Evolutionary conservation across 495 filamentous ascomycete genomes (phyloP), one percentile per base, ranked within the genome.

Genomic region (Lepraria neglecta): DNA sequence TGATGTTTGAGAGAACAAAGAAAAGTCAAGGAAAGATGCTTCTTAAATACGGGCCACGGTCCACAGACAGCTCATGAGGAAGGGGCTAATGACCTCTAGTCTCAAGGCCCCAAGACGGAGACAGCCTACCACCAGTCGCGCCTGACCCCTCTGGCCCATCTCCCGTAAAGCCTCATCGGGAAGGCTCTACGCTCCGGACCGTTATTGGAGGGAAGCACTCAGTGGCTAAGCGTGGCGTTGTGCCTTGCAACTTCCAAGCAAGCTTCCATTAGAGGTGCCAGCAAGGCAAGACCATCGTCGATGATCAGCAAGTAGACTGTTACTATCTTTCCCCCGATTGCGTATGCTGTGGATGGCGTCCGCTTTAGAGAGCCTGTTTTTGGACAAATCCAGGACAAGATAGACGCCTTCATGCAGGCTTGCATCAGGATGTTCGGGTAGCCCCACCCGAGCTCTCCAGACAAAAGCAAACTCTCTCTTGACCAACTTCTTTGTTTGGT

Each of bases 41-140:
- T 43, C 35, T 21, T 53, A 43, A 52, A 51, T 60, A 53, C 30
- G 28, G 48, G 31, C 42, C n/a, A 48, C 30, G 24, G 14, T 35
- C 30, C 14, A 31, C n/a, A 19, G 45, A 48, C 45, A 48, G 30
- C 45, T 60, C 33, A 50, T 42, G 15, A 60, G 46, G 35, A 52
- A 43, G 47, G 12, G 42, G 46, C 58, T 60, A 60, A 42, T 60
- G 58, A 60, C 47, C 47, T 44, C 30, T 56, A 43, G 54, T 44
- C 30, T 56, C 35, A 56, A 15, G 24, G 24, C 24, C 24, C 24
- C 24, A 24, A 24, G 24, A 24, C 24, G 24, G 2, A 24, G 38
- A 35, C 30, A 35, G 19, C 31, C 24, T 43, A 33, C 27, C 35
- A 42, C 15, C 3, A 17, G 17, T 53, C 24, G 38, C 47, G 38